A percentile compares a stretch with the other conserved stretches of the same genome.
These are phyloP conservation scores for Gamarada debralockiae DNA, from an alignment of 495 filamentous ascomycete genomes.

Conservation along the genomic window DNA sequence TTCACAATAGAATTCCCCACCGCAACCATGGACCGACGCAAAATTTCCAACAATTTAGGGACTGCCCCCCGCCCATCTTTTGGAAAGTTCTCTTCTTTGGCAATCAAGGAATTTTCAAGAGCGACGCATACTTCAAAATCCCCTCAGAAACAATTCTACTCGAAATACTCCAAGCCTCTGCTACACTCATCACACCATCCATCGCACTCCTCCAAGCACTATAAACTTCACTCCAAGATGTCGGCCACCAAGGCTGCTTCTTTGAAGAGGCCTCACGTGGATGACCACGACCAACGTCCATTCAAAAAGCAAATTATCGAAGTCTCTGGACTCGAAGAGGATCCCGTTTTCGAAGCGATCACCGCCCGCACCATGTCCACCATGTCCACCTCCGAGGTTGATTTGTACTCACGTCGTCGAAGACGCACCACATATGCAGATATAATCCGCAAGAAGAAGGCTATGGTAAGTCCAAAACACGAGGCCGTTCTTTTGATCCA, in stretches of 20 bases:
- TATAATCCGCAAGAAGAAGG: slow-evolving; percentile 1
- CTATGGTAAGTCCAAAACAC: slow-evolving; percentile 1
- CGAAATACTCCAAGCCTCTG: too few relatives aligned
- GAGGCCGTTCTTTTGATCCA: not conserved
- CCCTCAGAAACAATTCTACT: too few relatives aligned
- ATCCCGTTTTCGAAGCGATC: not conserved
- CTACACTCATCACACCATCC: too few relatives aligned
- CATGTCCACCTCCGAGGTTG: not conserved
- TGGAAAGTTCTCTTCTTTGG: too few relatives aligned
- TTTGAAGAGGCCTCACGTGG: not conserved
- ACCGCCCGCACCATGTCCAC: not conserved
- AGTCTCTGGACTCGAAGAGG: not conserved
- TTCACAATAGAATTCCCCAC: too few relatives aligned
- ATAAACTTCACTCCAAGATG: too few relatives aligned
- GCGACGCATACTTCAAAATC: too few relatives aligned
- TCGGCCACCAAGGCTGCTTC: not conserved
- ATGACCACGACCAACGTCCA: not conserved
- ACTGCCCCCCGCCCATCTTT: too few relatives aligned
- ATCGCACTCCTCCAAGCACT: too few relatives aligned
- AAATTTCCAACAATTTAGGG: too few relatives aligned
- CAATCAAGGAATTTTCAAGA: too few relatives aligned
- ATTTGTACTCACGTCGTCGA: not conserved
- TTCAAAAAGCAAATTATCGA: not conserved
- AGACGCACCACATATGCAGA: not conserved
- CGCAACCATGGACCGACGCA: too few relatives aligned